Evolutionary conservation across 2,329 filamentous ascomycete genomes (phyloP).

Genomic region (Periconia digitata): DNA sequence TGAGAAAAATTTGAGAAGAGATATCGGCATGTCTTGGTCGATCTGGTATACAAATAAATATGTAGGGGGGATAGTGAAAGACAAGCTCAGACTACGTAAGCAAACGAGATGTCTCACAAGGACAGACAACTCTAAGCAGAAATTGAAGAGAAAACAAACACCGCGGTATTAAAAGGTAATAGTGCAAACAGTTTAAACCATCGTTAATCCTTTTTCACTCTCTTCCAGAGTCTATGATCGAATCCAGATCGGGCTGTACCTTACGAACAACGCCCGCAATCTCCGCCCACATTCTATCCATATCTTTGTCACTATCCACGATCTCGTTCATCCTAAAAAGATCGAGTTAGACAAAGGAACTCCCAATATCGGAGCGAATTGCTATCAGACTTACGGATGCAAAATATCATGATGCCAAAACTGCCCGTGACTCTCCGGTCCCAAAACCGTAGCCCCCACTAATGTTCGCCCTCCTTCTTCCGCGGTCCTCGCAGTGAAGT

Average conservation of each 20-base stretch:
- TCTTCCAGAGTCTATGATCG: not conserved
- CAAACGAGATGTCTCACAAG: too few species aligned
- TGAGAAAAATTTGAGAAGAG: too few species aligned
- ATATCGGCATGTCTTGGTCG: too few species aligned
- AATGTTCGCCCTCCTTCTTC: slow-evolving; percentile 9
- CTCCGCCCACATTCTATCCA: slow-evolving; percentile 1
- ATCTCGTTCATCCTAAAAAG: not conserved
- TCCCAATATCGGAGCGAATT: not conserved
- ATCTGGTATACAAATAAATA: too few species aligned
- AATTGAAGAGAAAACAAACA: too few species aligned
- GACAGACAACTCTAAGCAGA: too few species aligned
- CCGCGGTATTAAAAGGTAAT: too few species aligned
- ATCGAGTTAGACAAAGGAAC: not conserved
- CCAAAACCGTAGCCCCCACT: slow-evolving; percentile 9
- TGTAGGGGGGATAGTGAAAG: too few species aligned
- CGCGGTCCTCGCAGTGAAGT: slow-evolving; percentile 5
- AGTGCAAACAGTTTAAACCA: too few species aligned
- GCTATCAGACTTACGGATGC: slow-evolving; percentile 7
- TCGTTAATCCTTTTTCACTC: too few species aligned
- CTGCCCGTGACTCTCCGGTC: slow-evolving; percentile 6
- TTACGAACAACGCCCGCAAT: not conserved
- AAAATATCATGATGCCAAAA: slow-evolving; percentile 12
- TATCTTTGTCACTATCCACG: not conserved
- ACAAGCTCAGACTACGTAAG: too few species aligned
- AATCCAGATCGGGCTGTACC: not conserved